A percentile compares a stretch with the other conserved stretches of the same genome.
Conservation (phyloP, 495 filamentous ascomycete species). For the Neurospora sp. region DNA sequence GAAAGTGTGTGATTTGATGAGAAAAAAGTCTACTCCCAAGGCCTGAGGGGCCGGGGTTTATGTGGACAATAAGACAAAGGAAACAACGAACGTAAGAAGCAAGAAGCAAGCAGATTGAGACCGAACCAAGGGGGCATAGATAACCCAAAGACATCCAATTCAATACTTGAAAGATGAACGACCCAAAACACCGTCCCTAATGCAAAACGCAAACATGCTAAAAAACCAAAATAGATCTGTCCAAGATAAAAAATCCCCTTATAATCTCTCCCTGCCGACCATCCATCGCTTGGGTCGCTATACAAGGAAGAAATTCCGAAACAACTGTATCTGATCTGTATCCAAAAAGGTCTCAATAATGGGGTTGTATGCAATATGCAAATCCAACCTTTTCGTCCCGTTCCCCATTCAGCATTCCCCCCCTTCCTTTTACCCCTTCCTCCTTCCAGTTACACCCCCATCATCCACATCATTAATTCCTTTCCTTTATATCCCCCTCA, state of each 20-base stretch:
- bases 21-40: too few relatives aligned
- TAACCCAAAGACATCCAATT: neutral
- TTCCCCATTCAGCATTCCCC: neutral
- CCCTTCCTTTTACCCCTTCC: neutral
- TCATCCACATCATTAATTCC: slow-evolving; percentile 1
- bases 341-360: neutral
- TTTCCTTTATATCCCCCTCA: neutral
- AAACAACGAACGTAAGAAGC: neutral
- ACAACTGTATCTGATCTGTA: neutral
- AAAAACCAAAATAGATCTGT: neutral
- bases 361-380: neutral
- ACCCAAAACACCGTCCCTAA: neutral
- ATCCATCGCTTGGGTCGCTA: neutral
- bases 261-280: neutral
- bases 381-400: neutral
- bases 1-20: too few relatives aligned
- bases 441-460: neutral
- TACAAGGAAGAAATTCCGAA: neutral
- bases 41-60: too few relatives aligned
- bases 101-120: neutral
- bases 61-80: neutral
- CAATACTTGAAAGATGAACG: neutral
- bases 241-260: neutral
- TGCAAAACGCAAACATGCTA: neutral
- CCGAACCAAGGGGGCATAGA: neutral